Percentiles rank a stretch among this genome's conserved stretches.
These are phyloP conservation scores for Fraxinus cuspidata DNA, from an alignment of 257 asterid genomes.

Conservation along the genomic window DNA sequence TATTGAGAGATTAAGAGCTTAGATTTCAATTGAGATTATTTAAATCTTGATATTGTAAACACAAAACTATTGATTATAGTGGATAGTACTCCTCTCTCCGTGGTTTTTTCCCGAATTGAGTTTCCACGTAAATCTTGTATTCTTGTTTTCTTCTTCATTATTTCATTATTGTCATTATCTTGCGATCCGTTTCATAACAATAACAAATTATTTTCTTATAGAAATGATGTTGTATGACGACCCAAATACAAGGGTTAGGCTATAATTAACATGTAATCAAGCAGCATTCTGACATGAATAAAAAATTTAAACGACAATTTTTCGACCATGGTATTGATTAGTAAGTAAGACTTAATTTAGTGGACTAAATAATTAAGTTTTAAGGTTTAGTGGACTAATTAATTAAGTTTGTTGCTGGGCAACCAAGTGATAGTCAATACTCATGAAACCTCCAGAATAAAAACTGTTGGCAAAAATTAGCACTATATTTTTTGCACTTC, in stretches of 20 bases:
- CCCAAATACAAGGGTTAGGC: not conserved
- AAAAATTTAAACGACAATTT: not conserved
- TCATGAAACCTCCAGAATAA: not conserved
- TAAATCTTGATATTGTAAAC: too few relatives aligned
- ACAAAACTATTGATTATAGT: too few relatives aligned
- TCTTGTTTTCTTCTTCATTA: too few relatives aligned
- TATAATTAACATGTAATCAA: not conserved
- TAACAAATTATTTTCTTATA: not conserved
- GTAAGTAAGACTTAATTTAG: not conserved
- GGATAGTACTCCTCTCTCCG: too few relatives aligned
- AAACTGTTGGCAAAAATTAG: not conserved
- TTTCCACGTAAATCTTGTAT: too few relatives aligned
- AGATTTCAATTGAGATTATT: too few relatives aligned
- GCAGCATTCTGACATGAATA: not conserved
- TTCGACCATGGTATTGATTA: not conserved
- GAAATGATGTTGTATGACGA: too few relatives aligned
- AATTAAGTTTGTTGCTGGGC: not conserved
- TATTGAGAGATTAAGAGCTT: too few relatives aligned
- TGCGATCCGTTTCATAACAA: too few relatives aligned
- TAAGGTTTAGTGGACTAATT: not conserved
- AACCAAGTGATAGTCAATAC: not conserved
- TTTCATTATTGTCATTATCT: too few relatives aligned
- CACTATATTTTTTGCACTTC: not conserved
- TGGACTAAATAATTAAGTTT: not conserved
- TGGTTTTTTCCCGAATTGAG: too few relatives aligned